phyloP scores from a whole-genome alignment of 2,329 filamentous ascomycete genomes.

The Diplodia scrobiculata region DNA sequence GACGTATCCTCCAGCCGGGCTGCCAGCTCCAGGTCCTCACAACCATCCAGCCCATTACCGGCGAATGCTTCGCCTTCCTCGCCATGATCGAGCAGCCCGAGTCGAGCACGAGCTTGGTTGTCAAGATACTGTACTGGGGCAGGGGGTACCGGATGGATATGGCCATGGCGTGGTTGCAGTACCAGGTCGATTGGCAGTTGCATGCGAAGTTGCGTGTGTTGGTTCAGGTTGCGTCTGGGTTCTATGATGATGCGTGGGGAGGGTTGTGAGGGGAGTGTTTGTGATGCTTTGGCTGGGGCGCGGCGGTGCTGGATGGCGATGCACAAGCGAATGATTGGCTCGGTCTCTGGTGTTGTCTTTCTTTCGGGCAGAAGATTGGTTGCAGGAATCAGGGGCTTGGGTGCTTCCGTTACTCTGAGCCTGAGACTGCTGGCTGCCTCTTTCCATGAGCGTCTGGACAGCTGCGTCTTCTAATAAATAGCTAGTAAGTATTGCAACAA shows the following conservation, averaged over 20 bases:
- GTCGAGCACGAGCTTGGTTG: not conserved
- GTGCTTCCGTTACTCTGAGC: too few species aligned
- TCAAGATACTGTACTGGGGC: not conserved
- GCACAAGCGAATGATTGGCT: too few species aligned
- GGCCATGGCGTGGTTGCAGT: not conserved
- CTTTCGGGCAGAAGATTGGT: too few species aligned
- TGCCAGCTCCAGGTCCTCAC: not conserved
- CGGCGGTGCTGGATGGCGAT: too few species aligned
- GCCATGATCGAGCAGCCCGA: too few species aligned
- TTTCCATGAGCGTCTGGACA: too few species aligned
- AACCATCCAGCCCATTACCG: not conserved
- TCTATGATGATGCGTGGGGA: not conserved
- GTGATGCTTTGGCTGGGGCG: not conserved
- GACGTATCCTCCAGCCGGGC: not conserved
- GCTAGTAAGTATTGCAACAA: too few species aligned
- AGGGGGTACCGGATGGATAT: not conserved
- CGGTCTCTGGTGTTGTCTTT: not conserved
- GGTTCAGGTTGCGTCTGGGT: not conserved
- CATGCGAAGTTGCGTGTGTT: not conserved
- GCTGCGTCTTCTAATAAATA: too few species aligned
- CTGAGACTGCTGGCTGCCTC: too few species aligned
- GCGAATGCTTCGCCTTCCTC: conserved; percentile 2
- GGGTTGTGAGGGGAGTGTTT: not conserved
- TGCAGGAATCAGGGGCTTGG: too few species aligned
- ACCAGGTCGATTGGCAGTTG: not conserved